Evolutionary conservation across 2,329 filamentous ascomycete genomes (phyloP), one percentile per base, ranked within the genome.

Genomic region (Talaromyces albobiverticillius): DNA sequence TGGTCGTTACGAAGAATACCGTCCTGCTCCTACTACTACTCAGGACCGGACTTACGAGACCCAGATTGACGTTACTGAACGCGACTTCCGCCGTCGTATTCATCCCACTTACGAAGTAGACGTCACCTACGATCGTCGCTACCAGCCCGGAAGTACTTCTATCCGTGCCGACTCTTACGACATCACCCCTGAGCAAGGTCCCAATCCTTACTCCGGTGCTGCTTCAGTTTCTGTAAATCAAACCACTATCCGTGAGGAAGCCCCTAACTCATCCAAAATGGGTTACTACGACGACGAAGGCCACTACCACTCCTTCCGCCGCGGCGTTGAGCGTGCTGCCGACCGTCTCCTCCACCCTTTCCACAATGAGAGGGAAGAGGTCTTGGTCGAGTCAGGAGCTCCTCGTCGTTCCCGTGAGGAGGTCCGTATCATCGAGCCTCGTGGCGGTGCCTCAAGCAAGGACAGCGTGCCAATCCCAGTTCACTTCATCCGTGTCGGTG

Each of bases 401-500:
- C 59, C 76, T 70, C 59, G 79, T 70, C 59, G 79, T 72, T 67
- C 71, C 71, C 63, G 68, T 68, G 76, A 81, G 73, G 58, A 71
- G 46, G 64, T 80, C 65, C 68, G 81, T 71, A 63, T 76, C 71
- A 68, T 82, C 63, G 64, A 78, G 76, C 77, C 81, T 71, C 75
- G 69, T 72, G 64, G 77, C 68, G 54, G 64, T 34, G 54, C 73
- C 65, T 29, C 75, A 69, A 43, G 73, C 64, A 82, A 87, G 72
- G 92, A 94, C 83, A 95, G 90, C 67, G 92, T 97, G 75, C 93
- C 92, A 73, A 96, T 99, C 77, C 94, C 95, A 63, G 96, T 91
- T 88, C 90, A 99, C 86, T 95, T 97, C 84, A 93, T 99, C 81
- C 94, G 94, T 81, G 89, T 97, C 68, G 94, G 94, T 76, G 94